Base-by-base conservation (phyloP, 176 grass and related monocot species). In the Stipa capillata region DNA sequence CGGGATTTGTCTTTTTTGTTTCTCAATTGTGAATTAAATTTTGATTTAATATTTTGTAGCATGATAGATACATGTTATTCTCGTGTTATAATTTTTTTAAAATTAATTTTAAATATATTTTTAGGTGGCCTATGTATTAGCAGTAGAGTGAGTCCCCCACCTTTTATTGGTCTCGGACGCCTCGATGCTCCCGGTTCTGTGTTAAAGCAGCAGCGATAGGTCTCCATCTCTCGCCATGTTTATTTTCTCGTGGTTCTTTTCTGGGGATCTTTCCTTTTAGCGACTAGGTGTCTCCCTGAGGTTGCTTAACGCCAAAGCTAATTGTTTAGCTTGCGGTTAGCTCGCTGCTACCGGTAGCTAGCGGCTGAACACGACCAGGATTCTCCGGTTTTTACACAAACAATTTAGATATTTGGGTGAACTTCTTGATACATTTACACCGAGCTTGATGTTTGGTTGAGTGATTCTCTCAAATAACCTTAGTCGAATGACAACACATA, bases 221-320 rank as follows among this genome's bases (percentile, higher is more conserved):
- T 73, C 67, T 18, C 43, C 11, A 37, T 86, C 60, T 43, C 39
- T 16, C 39, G 23, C 69, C 32, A 61, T 71, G 51, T 86, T 72
- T 74, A 32, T 86, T 81, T 68, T 59, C 57, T 51, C 39, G 32
- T 51, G 35, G 15, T 27, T 6, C 69, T 21, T 73, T 64, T 5
- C 66, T 4, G 40, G 51, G 40, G 23, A 33, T 42, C 18, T 27
- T 33, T 32, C 5, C 41, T 45, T 69, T 82, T 82, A n/a, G 8
- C 41, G 14, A 87, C 61, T 9, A 11, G 53, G 57, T 47, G 76
- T 28, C 35, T 23, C 48, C 61, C 2, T n/a, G 71, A 41, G 52
- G 25, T 87, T 82, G 54, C 64, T 82, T 82, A 87, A 76, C 64
- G 72, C 27, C 85, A 82, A 87, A 83, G 79, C 35, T 87, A 77